A percentile compares a stretch with the other conserved stretches of the same genome.
phyloP scores from a whole-genome alignment of 2,329 filamentous ascomycete species.

The Myriosclerotinia duriaeana region DNA sequence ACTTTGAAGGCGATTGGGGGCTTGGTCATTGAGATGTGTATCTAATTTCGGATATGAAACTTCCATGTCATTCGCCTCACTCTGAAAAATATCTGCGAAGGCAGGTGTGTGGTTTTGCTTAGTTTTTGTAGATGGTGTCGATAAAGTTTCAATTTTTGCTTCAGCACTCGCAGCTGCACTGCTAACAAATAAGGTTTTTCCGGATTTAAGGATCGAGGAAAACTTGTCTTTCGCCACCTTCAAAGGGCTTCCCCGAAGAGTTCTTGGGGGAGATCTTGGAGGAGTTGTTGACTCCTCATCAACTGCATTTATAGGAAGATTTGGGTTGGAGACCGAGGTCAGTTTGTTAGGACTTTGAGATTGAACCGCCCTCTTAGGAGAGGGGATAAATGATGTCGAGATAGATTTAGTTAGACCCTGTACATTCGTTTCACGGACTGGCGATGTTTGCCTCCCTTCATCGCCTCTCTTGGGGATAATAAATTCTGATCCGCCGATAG shows the following conservation, averaged over 20 bases:
- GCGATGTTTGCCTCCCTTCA: conserved; percentile 39
- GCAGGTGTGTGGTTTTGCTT: conserved; percentile 49
- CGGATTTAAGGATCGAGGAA: conserved; percentile 85
- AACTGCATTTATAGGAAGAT: conserved; percentile 54
- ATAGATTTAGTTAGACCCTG: conserved; percentile 60
- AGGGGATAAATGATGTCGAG: conserved; percentile 59
- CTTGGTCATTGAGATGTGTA: background rate
- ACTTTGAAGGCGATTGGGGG: conserved; percentile 26
- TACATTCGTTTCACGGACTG: conserved; percentile 36
- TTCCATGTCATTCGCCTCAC: conserved; percentile 39
- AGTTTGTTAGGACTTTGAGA: conserved; percentile 53
- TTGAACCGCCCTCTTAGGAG: conserved; percentile 44
- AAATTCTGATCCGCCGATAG: conserved; percentile 50
- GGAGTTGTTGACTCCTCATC: conserved; percentile 32
- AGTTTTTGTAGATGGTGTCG: conserved; percentile 52
- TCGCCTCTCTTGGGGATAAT: conserved; percentile 46
- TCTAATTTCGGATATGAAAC: conserved; percentile 45
- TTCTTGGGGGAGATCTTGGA: conserved; percentile 56
- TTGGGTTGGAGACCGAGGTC: conserved; percentile 58
- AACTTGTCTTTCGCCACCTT: conserved; percentile 92
- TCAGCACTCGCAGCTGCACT: conserved; percentile 65
- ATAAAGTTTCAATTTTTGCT: conserved; percentile 57
- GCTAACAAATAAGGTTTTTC: conserved; percentile 81
- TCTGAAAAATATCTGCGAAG: conserved; percentile 45
- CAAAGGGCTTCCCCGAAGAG: conserved; percentile 70